These are phyloP conservation scores for Ceratobasidium sp. DNA, from an alignment of 1,284 basidiomycete genomes.

Conservation along the genomic window DNA sequence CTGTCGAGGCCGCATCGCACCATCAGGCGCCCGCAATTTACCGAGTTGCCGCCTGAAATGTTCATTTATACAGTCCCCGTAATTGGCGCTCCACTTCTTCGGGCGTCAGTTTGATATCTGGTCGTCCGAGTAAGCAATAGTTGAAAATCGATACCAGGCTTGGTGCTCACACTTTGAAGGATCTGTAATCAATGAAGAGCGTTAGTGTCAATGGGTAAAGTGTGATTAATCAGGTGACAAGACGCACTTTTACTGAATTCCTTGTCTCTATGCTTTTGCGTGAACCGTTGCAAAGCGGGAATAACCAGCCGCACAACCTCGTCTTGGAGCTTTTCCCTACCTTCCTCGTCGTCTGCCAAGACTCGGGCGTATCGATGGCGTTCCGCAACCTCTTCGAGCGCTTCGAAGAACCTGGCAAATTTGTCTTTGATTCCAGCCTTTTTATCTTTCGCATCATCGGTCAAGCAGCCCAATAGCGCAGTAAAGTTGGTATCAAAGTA, in stretches of 20 bases:
- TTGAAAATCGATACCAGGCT: neutral
- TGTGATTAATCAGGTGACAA: neutral
- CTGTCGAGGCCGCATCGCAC: too few relatives aligned
- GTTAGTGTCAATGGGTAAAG: neutral
- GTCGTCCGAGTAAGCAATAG: constrained; percentile 10
- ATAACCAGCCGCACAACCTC: constrained; percentile 77
- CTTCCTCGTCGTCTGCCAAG: constrained; percentile 71
- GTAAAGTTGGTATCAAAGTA: constrained; percentile 83
- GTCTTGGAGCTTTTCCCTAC: constrained; percentile 63
- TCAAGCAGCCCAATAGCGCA: constrained; percentile 71
- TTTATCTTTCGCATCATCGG: constrained; percentile 70
- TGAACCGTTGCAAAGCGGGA: constrained; percentile 72
- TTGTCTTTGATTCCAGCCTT: constrained; percentile 76
- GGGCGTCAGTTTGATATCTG: constrained; percentile 78
- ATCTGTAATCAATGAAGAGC: constrained; percentile 54
- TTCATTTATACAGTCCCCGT: constrained; percentile 59
- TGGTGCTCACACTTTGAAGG: constrained; percentile 70
- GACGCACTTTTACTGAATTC: constrained; percentile 82
- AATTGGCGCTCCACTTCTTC: constrained; percentile 77
- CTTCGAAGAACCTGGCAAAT: constrained; percentile 76
- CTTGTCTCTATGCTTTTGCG: constrained; percentile 73
- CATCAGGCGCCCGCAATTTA: too few relatives aligned
- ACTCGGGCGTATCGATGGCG: constrained; percentile 69
- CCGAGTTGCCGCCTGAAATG: neutral
- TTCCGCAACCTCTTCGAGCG: constrained; percentile 76